A percentile compares a stretch with the other conserved stretches of the same genome.
Evolutionary conservation across 108 stramenopile species (phyloP).

Genomic region (Skeletonema potamos): DNA sequence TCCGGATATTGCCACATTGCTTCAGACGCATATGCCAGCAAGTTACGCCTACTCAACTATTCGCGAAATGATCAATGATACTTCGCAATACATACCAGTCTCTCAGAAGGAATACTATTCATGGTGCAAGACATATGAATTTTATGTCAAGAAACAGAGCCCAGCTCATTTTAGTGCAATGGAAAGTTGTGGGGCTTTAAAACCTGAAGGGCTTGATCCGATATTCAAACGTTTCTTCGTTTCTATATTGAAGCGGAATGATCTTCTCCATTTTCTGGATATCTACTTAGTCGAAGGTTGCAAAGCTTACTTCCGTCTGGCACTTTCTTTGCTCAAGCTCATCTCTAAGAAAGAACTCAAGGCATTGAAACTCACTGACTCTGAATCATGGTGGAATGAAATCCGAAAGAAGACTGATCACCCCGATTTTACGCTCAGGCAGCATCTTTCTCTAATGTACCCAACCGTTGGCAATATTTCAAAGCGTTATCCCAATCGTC

Average conservation of each 20-base stretch:
- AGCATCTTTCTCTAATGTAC: conserved; percentile 65
- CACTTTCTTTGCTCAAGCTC: conserved; percentile 66
- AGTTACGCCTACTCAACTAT: conserved; percentile 73
- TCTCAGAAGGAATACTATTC: conserved; percentile 62
- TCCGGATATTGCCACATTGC: conserved; percentile 50
- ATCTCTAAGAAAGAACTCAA: conserved; percentile 42
- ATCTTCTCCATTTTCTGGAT: conserved; percentile 73
- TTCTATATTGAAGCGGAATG: conserved; percentile 50
- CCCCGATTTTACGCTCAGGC: conserved; percentile 52
- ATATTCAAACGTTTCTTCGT: conserved; percentile 76
- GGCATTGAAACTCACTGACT: conserved; percentile 14
- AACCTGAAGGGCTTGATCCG: conserved; percentile 51
- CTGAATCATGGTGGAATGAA: conserved; percentile 40
- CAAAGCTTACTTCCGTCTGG: conserved; percentile 78
- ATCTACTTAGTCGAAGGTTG: conserved; percentile 78
- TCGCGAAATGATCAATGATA: conserved; percentile 69
- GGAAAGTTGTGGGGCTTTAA: conserved; percentile 51
- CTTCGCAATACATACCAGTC: conserved; percentile 61
- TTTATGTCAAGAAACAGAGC: conserved; percentile 58
- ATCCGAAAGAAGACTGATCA: conserved; percentile 36
- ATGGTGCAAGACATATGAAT: conserved; percentile 62
- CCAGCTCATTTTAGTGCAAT: conserved; percentile 53
- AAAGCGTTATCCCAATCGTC: conserved; percentile 72
- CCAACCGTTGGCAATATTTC: conserved; percentile 57
- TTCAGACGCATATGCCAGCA: conserved; percentile 66